Evolutionary conservation across 1,284 basidiomycete genomes (phyloP), one percentile per base, ranked within the genome.

Genomic region (Lentinula novae-zelandiae): DNA sequence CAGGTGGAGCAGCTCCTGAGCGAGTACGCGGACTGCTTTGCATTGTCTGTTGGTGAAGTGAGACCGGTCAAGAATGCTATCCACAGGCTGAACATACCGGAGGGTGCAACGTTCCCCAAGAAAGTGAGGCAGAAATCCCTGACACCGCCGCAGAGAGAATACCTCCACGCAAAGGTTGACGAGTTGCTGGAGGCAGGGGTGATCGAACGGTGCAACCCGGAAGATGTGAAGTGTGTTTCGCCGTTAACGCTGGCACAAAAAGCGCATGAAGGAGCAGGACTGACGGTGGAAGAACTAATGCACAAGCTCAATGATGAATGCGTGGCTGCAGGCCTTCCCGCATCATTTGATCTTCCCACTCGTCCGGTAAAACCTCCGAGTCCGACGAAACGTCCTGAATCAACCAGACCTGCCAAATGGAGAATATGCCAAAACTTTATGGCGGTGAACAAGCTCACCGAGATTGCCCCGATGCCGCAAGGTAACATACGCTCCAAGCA

Each of bases 231-330:
- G 46, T 70, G 67, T 17, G 66, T 70, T 1, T 66, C 67, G 4
- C 67, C 70, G 1, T 73, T 68, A 1, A 70, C 67, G 1, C 64
- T 76, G 1, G 73, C 71, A 0, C 66, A 68, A 56, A 73, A 73
- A 60, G 67, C 67, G 10, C 72, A 74, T 51, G 66, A 71, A 17
- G 67, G 67, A 0, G 60, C 50, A 0, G 73, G 72, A 0, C 63
- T 74, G 0, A 63, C 69, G 1, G 40, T 72, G 1, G 69, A 73
- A 3, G 67, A 71, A 64, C 64, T 76, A 0, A 58, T 68, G 40
- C 63, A 69, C 40, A 12, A 59, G 10, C 63, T 73, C 8, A 74
- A 76, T 55, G 66, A 70, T 3, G 60, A 73, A 46, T 74, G 73
- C 53, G 40, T 67, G 1, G 60, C 51, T 2, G 55, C 65, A 0